These are phyloP conservation scores for Aspergillus piperis DNA, from an alignment of 2,329 filamentous ascomycete species.

Conservation along the genomic window DNA sequence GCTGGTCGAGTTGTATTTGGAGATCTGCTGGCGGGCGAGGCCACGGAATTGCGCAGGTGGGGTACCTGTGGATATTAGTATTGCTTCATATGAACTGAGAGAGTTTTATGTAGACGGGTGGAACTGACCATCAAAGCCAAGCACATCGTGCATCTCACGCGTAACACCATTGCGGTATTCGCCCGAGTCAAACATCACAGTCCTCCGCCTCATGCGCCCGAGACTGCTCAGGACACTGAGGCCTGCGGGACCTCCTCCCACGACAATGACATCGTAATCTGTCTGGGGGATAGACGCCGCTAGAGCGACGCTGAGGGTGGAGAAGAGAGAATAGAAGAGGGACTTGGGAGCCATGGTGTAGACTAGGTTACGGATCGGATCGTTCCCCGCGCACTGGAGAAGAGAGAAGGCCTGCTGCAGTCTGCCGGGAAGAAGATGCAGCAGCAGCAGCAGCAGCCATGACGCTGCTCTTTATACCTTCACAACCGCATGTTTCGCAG, in stretches of 20 bases:
- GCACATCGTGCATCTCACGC: conserved; percentile 62
- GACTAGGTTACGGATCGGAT: not conserved
- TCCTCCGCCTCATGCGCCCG: conserved; percentile 59
- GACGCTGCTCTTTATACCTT: not conserved
- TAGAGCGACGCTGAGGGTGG: conserved; percentile 22
- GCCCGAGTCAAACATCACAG: conserved; percentile 60
- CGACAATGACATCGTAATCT: conserved; percentile 58
- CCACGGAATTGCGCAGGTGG: conserved; percentile 58
- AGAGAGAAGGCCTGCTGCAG: not conserved
- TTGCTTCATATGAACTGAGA: not conserved
- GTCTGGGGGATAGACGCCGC: conserved; percentile 30
- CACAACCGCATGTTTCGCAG: not conserved
- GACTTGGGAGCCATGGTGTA: conserved; percentile 20
- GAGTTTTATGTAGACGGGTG: not conserved
- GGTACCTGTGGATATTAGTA: conserved; percentile 45
- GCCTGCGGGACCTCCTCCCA: conserved; percentile 61
- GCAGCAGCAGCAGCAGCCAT: not conserved
- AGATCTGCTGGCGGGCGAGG: conserved; percentile 56
- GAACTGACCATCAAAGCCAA: conserved; percentile 58
- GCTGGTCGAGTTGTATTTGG: conserved; percentile 52
- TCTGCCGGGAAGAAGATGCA: not conserved
- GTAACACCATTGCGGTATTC: conserved; percentile 60
- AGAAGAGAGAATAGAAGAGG: conserved; percentile 27
- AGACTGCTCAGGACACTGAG: conserved; percentile 58
- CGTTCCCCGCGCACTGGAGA: not conserved